Evolutionary conservation across 192 early-diverging fungal genomes (phyloP).

Genomic region (Diversispora epigaea): DNA sequence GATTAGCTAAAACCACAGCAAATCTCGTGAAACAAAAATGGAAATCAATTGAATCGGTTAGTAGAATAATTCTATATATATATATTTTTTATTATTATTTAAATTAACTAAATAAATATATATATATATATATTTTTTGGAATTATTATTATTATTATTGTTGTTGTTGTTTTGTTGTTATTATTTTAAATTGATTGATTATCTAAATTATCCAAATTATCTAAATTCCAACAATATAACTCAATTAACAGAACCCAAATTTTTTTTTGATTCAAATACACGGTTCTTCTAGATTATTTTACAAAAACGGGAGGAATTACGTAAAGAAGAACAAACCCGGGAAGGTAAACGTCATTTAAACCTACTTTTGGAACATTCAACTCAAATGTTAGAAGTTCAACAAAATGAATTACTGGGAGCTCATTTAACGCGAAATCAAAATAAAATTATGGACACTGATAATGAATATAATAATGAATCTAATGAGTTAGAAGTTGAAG

Average conservation of each 20-base stretch:
- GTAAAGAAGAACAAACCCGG: conserved; percentile 59
- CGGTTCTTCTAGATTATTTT: conserved; percentile 43
- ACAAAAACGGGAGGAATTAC: conserved; percentile 57
- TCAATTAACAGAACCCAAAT: neutral
- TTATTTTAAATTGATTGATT: neutral
- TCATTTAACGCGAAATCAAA: neutral
- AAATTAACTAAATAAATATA: neutral
- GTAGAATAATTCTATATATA: conserved; percentile 32
- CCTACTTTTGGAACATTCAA: conserved; percentile 71
- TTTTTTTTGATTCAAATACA: conserved; percentile 8
- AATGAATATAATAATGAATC: conserved; percentile 41
- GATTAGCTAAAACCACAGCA: conserved; percentile 65
- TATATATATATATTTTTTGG: too few species aligned
- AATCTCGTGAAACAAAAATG: conserved; percentile 70
- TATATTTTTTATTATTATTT: neutral
- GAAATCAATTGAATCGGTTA: conserved; percentile 64
- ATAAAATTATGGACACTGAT: conserved; percentile 27
- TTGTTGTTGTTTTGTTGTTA: too few species aligned
- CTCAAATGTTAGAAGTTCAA: conserved; percentile 49
- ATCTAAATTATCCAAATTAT: too few species aligned
- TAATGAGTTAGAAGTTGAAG: conserved; percentile 39
- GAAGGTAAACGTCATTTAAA: conserved; percentile 68
- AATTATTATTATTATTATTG: too few species aligned
- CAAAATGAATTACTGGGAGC: conserved; percentile 19
- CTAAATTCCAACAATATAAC: neutral